Percentiles rank a stretch among this genome's conserved stretches.
phyloP scores from a whole-genome alignment of 2,329 filamentous ascomycete genomes.

The Colletotrichum camelliae region DNA sequence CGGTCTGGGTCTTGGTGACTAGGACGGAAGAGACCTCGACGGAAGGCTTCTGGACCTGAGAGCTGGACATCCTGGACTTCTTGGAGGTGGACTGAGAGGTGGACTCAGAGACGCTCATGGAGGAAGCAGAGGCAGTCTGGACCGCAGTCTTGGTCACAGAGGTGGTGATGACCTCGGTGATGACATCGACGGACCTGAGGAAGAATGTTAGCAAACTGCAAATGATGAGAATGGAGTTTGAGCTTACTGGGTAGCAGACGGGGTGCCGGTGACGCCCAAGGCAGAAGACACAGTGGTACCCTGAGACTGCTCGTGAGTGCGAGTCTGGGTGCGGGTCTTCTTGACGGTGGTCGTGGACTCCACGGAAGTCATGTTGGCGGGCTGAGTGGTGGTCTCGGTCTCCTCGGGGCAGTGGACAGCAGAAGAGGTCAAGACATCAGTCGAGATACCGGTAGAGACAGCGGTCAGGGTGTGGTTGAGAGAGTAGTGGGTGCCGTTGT shows the following conservation, averaged over 20 bases:
- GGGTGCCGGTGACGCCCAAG: not conserved
- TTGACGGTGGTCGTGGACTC: conserved; percentile 5
- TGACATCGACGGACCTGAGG: not conserved
- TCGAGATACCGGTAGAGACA: not conserved
- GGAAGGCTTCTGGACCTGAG: not conserved
- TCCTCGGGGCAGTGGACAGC: not conserved
- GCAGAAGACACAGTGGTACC: conserved; percentile 15
- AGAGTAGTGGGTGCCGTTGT: not conserved
- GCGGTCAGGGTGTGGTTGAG: not conserved
- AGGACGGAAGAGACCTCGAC: not conserved
- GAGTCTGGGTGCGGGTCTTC: conserved; percentile 8
- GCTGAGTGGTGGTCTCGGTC: not conserved
- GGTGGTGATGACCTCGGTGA: conserved; percentile 12
- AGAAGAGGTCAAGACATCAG: not conserved
- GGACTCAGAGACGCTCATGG: not conserved
- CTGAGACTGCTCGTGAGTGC: conserved; percentile 7
- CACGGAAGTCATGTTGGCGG: not conserved
- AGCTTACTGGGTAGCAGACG: conserved; percentile 5
- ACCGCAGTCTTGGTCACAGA: conserved; percentile 17
- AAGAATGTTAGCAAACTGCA: not conserved
- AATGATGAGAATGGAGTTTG: not conserved
- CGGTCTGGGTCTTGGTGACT: conserved; percentile 14
- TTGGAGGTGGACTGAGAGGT: not conserved
- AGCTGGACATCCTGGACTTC: not conserved
- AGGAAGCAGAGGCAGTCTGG: conserved; percentile 2